Conservation (phyloP, 2,329 filamentous ascomycete genomes). For the Macrophomina tecta region DNA sequence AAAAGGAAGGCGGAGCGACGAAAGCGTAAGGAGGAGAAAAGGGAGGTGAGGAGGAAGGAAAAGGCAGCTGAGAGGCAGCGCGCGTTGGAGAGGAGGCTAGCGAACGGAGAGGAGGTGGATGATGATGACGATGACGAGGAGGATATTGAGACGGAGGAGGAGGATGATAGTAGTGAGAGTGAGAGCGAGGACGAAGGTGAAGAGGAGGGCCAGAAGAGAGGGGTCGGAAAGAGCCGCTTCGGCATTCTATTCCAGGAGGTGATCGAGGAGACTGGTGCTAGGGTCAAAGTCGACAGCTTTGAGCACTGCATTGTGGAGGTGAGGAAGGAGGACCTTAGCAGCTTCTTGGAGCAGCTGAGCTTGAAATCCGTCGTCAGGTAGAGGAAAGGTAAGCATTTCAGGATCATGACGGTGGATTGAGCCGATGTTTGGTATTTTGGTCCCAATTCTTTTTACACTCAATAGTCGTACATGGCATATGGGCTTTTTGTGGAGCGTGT, state of each 20-base stretch:
- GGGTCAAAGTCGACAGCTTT: conserved; percentile 93
- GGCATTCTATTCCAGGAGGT: conserved; percentile 96
- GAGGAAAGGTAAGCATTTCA: neutral
- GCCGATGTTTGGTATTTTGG: conserved; percentile 6
- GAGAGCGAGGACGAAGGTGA: conserved; percentile 67
- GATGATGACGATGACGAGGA: conserved; percentile 59
- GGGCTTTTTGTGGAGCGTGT: neutral
- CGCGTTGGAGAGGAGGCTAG: conserved; percentile 40
- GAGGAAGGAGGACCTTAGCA: conserved; percentile 90
- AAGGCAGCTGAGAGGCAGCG: conserved; percentile 65
- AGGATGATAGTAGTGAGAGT: conserved; percentile 69
- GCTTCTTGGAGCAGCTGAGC: conserved; percentile 89
- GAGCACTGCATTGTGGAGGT: conserved; percentile 98
- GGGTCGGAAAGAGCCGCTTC: conserved; percentile 85
- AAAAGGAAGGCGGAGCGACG: conserved; percentile 70
- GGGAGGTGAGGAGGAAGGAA: conserved; percentile 64
- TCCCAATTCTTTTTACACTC: neutral
- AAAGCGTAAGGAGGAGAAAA: conserved; percentile 57
- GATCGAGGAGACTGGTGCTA: conserved; percentile 84
- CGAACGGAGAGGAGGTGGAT: conserved; percentile 67
- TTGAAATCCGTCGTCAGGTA: conserved; percentile 79
- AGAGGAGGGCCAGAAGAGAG: conserved; percentile 63
- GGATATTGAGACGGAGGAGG: conserved; percentile 55
- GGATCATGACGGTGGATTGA: neutral
- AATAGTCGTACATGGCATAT: conserved; percentile 1